Percentiles rank a stretch among this genome's conserved stretches.
phyloP scores from a whole-genome alignment of 768 basidiomycete genomes.

The Tubosaeta sp. region DNA sequence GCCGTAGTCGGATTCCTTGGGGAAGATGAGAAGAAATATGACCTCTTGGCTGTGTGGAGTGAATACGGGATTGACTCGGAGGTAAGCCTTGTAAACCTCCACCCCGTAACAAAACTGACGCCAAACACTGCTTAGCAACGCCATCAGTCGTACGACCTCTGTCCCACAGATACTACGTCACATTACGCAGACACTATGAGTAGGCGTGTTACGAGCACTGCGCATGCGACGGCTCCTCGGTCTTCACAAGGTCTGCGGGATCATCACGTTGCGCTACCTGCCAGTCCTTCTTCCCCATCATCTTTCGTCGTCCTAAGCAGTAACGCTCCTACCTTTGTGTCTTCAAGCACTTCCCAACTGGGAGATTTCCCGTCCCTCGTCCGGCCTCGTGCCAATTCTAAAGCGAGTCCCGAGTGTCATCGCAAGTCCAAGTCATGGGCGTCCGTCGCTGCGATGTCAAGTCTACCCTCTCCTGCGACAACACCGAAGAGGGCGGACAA shows the following conservation, averaged over 20 bases:
- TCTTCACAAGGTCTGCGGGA: constrained; percentile 68
- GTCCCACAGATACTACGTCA: constrained; percentile 34
- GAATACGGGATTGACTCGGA: constrained; percentile 65
- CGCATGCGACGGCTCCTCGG: constrained; percentile 62
- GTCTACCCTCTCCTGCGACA: background rate
- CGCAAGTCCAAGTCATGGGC: background rate
- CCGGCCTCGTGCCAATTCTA: background rate
- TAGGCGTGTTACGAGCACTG: constrained; percentile 80
- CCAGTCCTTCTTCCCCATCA: background rate
- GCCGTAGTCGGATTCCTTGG: constrained; percentile 73
- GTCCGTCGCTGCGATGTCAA: background rate
- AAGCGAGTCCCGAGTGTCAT: background rate
- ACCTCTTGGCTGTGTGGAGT: constrained; percentile 74
- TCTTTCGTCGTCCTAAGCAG: background rate
- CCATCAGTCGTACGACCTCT: constrained; percentile 77
- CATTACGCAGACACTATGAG: constrained; percentile 66
- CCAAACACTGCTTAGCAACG: constrained; percentile 53
- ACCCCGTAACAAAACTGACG: background rate
- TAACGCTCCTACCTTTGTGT: background rate
- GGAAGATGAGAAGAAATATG: constrained; percentile 79
- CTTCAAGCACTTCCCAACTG: background rate
- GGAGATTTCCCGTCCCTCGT: background rate
- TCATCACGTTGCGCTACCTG: constrained; percentile 59
- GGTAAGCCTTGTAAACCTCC: constrained; percentile 51
- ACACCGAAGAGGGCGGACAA: background rate